Base-by-base conservation (phyloP, 2,329 filamentous ascomycete species). In the Verruconis gallopava region DNA sequence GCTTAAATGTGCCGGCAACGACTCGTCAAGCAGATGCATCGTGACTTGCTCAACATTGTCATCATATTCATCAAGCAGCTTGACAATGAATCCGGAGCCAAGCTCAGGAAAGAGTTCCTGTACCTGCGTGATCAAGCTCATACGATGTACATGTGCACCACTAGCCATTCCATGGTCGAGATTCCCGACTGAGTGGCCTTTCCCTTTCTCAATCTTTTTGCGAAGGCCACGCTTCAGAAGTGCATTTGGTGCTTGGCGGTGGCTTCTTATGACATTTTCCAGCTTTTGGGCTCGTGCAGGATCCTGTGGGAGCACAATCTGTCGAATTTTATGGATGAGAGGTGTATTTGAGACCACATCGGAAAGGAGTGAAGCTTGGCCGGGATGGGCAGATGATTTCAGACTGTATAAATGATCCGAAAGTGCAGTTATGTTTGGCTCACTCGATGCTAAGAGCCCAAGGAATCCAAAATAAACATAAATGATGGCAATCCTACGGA, bases 31-130 rank as follows among this genome's bases (percentile, higher is more conserved):
- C 3, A 95, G 67, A 56, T 89, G 82, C 4, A 82, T 75, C 46
- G 91, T 79, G 25, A 91, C 79, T 55, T 79, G 72, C 59, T 95
- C 86, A 0, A 80, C 72, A 52, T 88, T 69, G 49, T 91, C 78
- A 35, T 66, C 63, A 56, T 91, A 95, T 55, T 84, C 77, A 51
- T 89, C 81, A 18, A 95, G 68, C 6, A 93, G 69, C 51, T 74
- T 81, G 14, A 83, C 71, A 13, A 96, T 67, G 55, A 94, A 96
- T 0, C 73, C 83, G 3, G 83, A 79, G 4, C 88, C 86, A 6
- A 96, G 67, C 47, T 93, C 77, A 0, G 89, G 85, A 54, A 96
- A 95, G 0, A 96, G 68, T 55, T 98, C 89, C 55, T 94, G 86
- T n/a, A 98, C 72, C 57, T 93, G 85, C 0, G 81, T 81, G 40